Evolutionary conservation across 495 filamentous ascomycete species (phyloP).

Genomic region (Lophiotrema nucula): DNA sequence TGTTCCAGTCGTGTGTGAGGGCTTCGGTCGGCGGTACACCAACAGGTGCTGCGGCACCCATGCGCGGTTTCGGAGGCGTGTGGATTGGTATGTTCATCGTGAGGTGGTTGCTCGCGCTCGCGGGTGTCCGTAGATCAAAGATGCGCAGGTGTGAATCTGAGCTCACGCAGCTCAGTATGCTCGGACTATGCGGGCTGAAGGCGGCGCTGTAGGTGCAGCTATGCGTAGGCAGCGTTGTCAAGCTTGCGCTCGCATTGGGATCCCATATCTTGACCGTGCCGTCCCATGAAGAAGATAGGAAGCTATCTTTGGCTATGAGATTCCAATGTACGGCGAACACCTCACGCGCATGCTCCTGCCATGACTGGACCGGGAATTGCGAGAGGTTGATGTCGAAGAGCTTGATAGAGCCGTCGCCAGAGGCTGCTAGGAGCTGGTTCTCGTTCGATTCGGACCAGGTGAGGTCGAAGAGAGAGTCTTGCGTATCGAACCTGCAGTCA

Average conservation of each 20-base stretch:
- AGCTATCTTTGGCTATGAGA: slow-evolving; percentile 81
- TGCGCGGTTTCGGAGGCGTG: slow-evolving; percentile 48
- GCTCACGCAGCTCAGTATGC: slow-evolving; percentile 75
- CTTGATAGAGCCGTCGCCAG: slow-evolving; percentile 90
- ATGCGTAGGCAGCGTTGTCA: slow-evolving; percentile 82
- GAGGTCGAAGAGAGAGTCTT: slow-evolving; percentile 92
- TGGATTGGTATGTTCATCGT: slow-evolving; percentile 75
- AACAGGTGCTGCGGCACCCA: slow-evolving; percentile 44
- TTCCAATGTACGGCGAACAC: slow-evolving; percentile 92
- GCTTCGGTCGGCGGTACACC: slow-evolving; percentile 66
- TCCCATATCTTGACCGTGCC: slow-evolving; percentile 92
- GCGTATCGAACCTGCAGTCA: slow-evolving; percentile 76
- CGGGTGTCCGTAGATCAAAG: slow-evolving; percentile 84
- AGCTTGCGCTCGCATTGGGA: slow-evolving; percentile 65
- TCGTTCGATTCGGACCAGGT: slow-evolving; percentile 94
- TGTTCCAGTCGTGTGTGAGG: slow-evolving; percentile 98
- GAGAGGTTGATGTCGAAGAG: slow-evolving; percentile 79
- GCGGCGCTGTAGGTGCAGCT: slow-evolving; percentile 85
- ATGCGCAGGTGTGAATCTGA: slow-evolving; percentile 83
- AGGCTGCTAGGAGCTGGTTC: slow-evolving; percentile 83
- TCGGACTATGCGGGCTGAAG: slow-evolving; percentile 76
- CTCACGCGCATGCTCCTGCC: slow-evolving; percentile 89
- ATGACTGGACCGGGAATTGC: slow-evolving; percentile 80
- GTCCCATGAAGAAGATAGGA: slow-evolving; percentile 89
- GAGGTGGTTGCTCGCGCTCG: slow-evolving; percentile 78